Base-by-base conservation (phyloP, 1,139 yeast genomes). In the Meyerozyma athensensis region DNA sequence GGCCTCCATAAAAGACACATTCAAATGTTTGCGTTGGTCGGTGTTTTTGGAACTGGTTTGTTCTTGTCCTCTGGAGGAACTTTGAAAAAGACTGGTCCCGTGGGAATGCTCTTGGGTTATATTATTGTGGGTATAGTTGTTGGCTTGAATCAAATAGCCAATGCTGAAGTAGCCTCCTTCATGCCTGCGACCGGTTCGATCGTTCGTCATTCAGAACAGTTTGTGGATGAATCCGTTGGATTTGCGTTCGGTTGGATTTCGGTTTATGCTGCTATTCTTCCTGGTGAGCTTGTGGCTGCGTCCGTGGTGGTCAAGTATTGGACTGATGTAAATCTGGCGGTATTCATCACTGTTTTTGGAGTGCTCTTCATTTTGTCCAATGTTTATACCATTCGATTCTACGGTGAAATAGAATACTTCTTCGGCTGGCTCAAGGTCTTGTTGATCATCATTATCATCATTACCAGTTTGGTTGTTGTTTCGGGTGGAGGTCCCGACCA, bases 401-500 rank as follows among this genome's bases (percentile, higher is more conserved):
- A 59, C 40, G 67, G 67, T 4, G 68, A 62, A 42, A 43, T 60
- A 18, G 68, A 62, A 43, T 62, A 58, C 39, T 47, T 49, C 35
- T 58, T 62, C 36, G 66, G 63, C 1, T 36, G 51, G 12, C 46
- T 61, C 28, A 62, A 62, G 42, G 45, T 62, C 14, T 23, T 54
- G 13, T 49, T 61, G 39, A 47, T 60, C 30, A 39, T 53, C 7
- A 63, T 63, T 1, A 49, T 61, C 35, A 46, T 60, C 30, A 36
- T 62, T 16, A 33, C 44, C 7, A 61, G 64, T 13, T 40, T 61
- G 18, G 49, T 59, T 13, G 57, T 63, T 23, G 62, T 56, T 39
- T 50, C 58, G 30, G 68, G 68, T 30, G 68, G 67, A 12, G 65
- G 48, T 17, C 52, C 54, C 33, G 50, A 48, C 19, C 48, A 48